Conservation (phyloP, 371 early-diverging fungal genomes). For the Apophysomyces sp. region DNA sequence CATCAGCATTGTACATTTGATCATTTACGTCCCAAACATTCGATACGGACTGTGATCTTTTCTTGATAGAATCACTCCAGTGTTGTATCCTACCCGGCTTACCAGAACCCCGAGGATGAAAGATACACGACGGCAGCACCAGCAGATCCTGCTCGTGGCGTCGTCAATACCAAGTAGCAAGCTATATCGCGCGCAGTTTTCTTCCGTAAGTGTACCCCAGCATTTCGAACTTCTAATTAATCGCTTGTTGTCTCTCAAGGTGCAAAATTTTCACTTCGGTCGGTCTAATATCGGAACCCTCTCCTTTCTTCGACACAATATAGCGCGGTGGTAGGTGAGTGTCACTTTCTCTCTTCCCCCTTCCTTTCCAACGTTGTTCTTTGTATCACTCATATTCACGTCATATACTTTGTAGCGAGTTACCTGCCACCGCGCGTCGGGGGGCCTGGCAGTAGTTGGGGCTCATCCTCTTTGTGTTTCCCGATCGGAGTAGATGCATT, state of each 20-base stretch:
- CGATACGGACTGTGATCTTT: background rate
- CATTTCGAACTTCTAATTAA: too few species aligned
- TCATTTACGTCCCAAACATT: background rate
- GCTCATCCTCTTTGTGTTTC: background rate
- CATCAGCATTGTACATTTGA: background rate
- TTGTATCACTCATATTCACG: background rate
- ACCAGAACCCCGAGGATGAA: background rate
- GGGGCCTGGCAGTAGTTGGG: background rate
- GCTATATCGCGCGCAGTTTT: too few species aligned
- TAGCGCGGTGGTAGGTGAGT: conserved; percentile 27
- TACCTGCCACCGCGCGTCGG: conserved; percentile 27
- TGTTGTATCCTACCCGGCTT: background rate
- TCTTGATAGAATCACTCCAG: background rate
- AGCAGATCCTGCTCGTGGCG: background rate
- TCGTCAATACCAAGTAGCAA: too few species aligned
- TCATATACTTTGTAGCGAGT: conserved; percentile 18
- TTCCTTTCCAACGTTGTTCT: background rate
- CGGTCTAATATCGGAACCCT: background rate
- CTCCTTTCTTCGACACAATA: background rate
- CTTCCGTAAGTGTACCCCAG: too few species aligned
- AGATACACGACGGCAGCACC: background rate
- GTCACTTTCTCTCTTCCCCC: background rate
- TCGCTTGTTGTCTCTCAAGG: too few species aligned
- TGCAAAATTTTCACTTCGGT: conserved; percentile 3
- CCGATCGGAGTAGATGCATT: background rate